These are phyloP conservation scores for Teratosphaeria zuluensis DNA, from an alignment of 2,329 filamentous ascomycete species.

Conservation along the genomic window DNA sequence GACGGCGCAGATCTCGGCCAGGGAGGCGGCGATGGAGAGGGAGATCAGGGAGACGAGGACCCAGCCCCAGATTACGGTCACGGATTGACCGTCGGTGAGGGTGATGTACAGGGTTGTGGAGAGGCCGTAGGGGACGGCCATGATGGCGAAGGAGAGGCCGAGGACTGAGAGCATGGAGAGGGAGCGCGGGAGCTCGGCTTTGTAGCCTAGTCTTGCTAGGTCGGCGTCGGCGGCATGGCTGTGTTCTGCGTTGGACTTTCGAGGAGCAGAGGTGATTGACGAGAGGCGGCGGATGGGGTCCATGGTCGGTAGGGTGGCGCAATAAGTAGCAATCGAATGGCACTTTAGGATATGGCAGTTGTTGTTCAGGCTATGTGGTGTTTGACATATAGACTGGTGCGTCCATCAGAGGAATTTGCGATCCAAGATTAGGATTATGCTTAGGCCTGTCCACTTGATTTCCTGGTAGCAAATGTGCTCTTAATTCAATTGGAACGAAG, in stretches of 20 bases:
- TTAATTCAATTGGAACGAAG: too few relatives aligned
- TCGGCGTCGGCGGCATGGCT: constrained; percentile 44
- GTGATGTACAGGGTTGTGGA: constrained; percentile 60
- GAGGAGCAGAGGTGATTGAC: too few relatives aligned
- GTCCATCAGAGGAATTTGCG: too few relatives aligned
- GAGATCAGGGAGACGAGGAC: constrained; percentile 56
- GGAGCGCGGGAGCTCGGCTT: constrained; percentile 55
- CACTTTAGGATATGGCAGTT: neutral
- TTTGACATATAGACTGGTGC: neutral
- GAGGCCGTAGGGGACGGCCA: constrained; percentile 61
- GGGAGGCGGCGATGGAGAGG: constrained; percentile 52
- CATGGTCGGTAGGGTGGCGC: neutral
- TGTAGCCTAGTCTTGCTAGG: constrained; percentile 58
- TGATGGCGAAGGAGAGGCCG: constrained; percentile 63
- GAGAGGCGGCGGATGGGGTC: neutral
- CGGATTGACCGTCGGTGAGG: constrained; percentile 57
- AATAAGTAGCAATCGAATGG: neutral
- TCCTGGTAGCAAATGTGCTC: too few relatives aligned
- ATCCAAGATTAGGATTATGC: too few relatives aligned
- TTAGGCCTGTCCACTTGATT: too few relatives aligned
- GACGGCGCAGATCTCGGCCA: constrained; percentile 61
- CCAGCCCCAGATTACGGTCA: constrained; percentile 63
- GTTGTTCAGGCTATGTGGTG: neutral
- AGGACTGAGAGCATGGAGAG: constrained; percentile 61
- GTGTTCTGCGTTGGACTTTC: neutral